Evolutionary conservation across 495 filamentous ascomycete genomes (phyloP).

Genomic region (Cetradonia linearis): DNA sequence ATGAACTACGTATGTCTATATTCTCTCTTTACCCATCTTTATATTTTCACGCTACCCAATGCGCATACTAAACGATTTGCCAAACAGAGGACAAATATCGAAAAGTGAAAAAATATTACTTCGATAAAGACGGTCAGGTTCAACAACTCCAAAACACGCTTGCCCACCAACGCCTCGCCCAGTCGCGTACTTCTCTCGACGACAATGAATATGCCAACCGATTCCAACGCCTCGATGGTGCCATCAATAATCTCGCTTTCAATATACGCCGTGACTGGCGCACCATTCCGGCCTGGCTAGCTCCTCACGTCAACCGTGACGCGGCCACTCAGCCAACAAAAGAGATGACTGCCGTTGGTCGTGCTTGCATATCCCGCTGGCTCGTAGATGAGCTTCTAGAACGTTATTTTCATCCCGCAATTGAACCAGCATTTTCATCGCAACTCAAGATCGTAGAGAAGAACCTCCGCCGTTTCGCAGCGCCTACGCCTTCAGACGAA

Average conservation of each 20-base stretch:
- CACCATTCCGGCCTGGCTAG: slow-evolving; percentile 67
- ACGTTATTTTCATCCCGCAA: slow-evolving; percentile 77
- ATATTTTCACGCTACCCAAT: slow-evolving; percentile 17
- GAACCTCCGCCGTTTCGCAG: slow-evolving; percentile 66
- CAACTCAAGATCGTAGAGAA: slow-evolving; percentile 81
- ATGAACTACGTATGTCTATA: slow-evolving; percentile 54
- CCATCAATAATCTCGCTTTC: slow-evolving; percentile 89
- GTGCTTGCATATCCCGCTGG: slow-evolving; percentile 82
- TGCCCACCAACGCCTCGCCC: slow-evolving; percentile 87
- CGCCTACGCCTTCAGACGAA: slow-evolving; percentile 64
- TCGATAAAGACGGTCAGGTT: slow-evolving; percentile 87
- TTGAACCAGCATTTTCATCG: slow-evolving; percentile 63
- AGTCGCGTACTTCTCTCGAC: slow-evolving; percentile 89
- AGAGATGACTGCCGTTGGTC: slow-evolving; percentile 95
- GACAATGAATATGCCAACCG: slow-evolving; percentile 88
- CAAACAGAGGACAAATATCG: slow-evolving; percentile 79
- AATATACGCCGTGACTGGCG: slow-evolving; percentile 91
- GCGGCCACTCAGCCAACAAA: slow-evolving; percentile 73
- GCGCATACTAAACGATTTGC: slow-evolving; percentile 2
- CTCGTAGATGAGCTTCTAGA: slow-evolving; percentile 86
- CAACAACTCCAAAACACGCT: slow-evolving; percentile 93
- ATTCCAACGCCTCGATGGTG: slow-evolving; percentile 86
- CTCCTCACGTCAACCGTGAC: slow-evolving; percentile 67
- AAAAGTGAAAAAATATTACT: slow-evolving; percentile 95
- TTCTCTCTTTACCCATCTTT: slow-evolving; percentile 7